A percentile compares a stretch with the other conserved stretches of the same genome.
Evolutionary conservation across 768 basidiomycete genomes (phyloP).

Genomic region (Tulasnella sp.): DNA sequence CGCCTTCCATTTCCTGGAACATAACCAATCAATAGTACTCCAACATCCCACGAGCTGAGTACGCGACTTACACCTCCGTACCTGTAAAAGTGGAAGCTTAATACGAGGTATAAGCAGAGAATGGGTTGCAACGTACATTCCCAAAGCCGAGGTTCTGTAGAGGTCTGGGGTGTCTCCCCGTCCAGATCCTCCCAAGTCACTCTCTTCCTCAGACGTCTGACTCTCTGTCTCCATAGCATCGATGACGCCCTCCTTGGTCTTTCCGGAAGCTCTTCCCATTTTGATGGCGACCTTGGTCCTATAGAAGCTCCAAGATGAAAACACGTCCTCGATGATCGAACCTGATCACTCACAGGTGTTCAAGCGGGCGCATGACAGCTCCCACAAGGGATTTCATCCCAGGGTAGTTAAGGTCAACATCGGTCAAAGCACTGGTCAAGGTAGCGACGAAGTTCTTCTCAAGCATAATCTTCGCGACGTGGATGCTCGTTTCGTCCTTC

Average conservation of each 20-base stretch:
- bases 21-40: slow-evolving; percentile 11
- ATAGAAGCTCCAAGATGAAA: slow-evolving; percentile 8
- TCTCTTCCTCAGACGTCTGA: slow-evolving; percentile 35
- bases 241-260: slow-evolving; percentile 45
- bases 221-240: slow-evolving; percentile 34
- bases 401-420: slow-evolving; percentile 93
- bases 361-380: slow-evolving; percentile 76
- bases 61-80: slow-evolving; percentile 61
- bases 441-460: slow-evolving; percentile 93
- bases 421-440: slow-evolving; percentile 75
- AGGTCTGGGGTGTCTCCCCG: slow-evolving; percentile 83
- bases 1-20: slow-evolving; percentile 73
- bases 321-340: slow-evolving; percentile 2
- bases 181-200: slow-evolving; percentile 23
- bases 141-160: slow-evolving; percentile 91
- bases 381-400: slow-evolving; percentile 77
- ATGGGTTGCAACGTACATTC: slow-evolving; percentile 52
- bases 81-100: slow-evolving; percentile 24
- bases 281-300: slow-evolving; percentile 97
- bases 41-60: not conserved
- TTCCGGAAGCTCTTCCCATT: slow-evolving; percentile 73
- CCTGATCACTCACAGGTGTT: slow-evolving; percentile 56
- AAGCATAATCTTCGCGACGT: slow-evolving; percentile 94
- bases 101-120: not conserved
- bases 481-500: slow-evolving; percentile 66